A percentile compares a stretch with the other conserved stretches of the same genome.
phyloP scores from a whole-genome alignment of 1,284 basidiomycete genomes.

The Sporisorium sorghi region DNA sequence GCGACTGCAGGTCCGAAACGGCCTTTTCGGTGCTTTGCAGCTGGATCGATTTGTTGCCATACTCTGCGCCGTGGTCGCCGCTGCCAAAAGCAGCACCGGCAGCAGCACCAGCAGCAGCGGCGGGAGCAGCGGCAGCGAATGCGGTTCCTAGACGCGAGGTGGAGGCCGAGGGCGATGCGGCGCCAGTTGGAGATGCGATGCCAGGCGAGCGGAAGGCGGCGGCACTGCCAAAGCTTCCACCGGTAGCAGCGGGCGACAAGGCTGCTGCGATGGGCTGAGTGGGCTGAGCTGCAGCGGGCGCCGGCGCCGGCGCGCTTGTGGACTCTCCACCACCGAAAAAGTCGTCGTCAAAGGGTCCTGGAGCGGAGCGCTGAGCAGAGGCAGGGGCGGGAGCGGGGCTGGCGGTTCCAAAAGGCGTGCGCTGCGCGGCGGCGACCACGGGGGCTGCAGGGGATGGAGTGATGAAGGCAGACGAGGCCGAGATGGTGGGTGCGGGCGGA shows the following conservation, averaged over 20 bases:
- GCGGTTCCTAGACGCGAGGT: constrained; percentile 38
- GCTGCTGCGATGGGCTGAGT: constrained; percentile 35
- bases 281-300: constrained; percentile 22
- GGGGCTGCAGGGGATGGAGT: constrained; percentile 46
- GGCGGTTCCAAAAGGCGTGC: constrained; percentile 29
- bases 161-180: constrained; percentile 34
- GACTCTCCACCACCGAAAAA: constrained; percentile 41
- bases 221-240: constrained; percentile 46
- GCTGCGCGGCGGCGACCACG: constrained; percentile 21
- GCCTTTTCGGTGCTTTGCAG: constrained; percentile 58
- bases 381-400: constrained; percentile 70
- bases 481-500: constrained; percentile 52
- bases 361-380: constrained; percentile 49
- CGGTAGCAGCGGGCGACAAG: constrained; percentile 51
- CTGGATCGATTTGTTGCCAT: constrained; percentile 56
- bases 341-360: constrained; percentile 63
- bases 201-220: constrained; percentile 37
- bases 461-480: constrained; percentile 60
- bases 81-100: constrained; percentile 23
- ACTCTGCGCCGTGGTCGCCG: constrained; percentile 50
- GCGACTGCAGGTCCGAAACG: constrained; percentile 53
- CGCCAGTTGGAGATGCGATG: constrained; percentile 26
- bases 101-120: constrained; percentile 22
- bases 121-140: constrained; percentile 29
- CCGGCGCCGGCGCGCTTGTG: constrained; percentile 26